Base-by-base conservation (phyloP, 352 stramenopile species). In the Phytophthora rubi region DNA sequence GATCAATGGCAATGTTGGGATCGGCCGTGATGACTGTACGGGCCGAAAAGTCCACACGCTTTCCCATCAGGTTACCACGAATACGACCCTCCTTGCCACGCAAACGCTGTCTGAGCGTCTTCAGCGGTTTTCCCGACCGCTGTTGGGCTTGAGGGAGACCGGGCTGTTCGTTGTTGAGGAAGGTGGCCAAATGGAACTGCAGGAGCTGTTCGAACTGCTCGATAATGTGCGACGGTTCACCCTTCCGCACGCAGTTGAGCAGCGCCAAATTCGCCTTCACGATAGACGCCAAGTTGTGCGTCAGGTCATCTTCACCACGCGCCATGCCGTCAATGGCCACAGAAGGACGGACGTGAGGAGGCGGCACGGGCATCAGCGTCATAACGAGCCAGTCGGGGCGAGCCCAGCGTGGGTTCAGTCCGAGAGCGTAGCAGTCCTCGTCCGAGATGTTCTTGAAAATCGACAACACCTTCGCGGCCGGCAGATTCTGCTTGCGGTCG, bases 11-110 rank as follows among this genome's bases (percentile, higher is more conserved):
- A 51, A 99, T 83, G 82, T 99, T 99, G 6, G 98, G 98, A 84
- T 99, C 98, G 30, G 97, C 98, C 2, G 98, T 99, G 80, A 99
- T 99, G 62, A 99, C 98, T 5, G 98, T 99, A 85, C 98, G 94
- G 18, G 97, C 98, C 8, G 94, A 99, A 80, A 99, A 99, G 75
- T 99, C 98, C 6, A 99, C 98, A 82, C 98, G 97, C 80, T 99
- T 99, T 59, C 98, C 98, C 98, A 99, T 99, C 35, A 99, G 79
- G 73, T 99, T 99, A 65, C 97, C 97, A 75, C 98, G 95, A 70
- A 99, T 98, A 62, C 98, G 94, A 37, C 98, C 98, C 84, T 99
- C 97, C 77, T 99, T 99, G 54, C 94, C 93, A 48, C 97, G 96
- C 23, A 99, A 74, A 53, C 98, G 87, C 79, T 99, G 95, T 13